phyloP scores from a whole-genome alignment of 768 basidiomycete genomes.

The Serendipita sp. region DNA sequence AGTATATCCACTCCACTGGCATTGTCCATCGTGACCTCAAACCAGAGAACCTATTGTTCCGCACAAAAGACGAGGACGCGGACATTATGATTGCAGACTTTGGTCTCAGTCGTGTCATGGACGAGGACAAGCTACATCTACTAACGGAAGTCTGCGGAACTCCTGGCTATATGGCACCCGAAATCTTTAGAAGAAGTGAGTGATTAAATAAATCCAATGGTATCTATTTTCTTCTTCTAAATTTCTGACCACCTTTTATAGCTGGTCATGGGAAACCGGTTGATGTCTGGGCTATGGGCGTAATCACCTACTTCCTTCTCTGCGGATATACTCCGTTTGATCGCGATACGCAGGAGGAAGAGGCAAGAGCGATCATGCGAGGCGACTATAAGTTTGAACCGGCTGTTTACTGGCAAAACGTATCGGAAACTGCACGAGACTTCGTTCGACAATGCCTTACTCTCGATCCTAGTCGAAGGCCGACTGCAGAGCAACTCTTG shows the following conservation, averaged over 20 bases:
- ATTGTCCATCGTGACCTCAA: constrained; percentile 97
- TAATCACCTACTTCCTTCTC: constrained; percentile 93
- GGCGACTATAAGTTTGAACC: constrained; percentile 90
- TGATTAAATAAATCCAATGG: background rate
- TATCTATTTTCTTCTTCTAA: background rate
- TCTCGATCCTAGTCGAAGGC: constrained; percentile 61
- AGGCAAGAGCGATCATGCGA: constrained; percentile 89
- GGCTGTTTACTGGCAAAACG: constrained; percentile 72
- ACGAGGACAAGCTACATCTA: constrained; percentile 71
- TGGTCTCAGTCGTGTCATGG: constrained; percentile 79
- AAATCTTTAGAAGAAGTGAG: constrained; percentile 45
- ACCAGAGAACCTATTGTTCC: constrained; percentile 95
- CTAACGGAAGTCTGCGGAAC: constrained; percentile 95
- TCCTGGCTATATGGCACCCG: constrained; percentile 91
- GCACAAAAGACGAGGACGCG: constrained; percentile 71
- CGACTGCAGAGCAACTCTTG: constrained; percentile 60
- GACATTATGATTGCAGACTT: constrained; percentile 98
- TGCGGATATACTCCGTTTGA: constrained; percentile 94
- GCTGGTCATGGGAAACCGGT: constrained; percentile 91
- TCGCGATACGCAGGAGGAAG: constrained; percentile 68
- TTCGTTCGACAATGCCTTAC: constrained; percentile 78
- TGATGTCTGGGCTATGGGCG: constrained; percentile 95
- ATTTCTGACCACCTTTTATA: constrained; percentile 16
- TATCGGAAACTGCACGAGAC: constrained; percentile 64
- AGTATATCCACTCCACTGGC: constrained; percentile 79